Percentiles rank a stretch among this genome's conserved stretches.
Evolutionary conservation across 768 basidiomycete genomes (phyloP).

Genomic region (Naematelia encephala): DNA sequence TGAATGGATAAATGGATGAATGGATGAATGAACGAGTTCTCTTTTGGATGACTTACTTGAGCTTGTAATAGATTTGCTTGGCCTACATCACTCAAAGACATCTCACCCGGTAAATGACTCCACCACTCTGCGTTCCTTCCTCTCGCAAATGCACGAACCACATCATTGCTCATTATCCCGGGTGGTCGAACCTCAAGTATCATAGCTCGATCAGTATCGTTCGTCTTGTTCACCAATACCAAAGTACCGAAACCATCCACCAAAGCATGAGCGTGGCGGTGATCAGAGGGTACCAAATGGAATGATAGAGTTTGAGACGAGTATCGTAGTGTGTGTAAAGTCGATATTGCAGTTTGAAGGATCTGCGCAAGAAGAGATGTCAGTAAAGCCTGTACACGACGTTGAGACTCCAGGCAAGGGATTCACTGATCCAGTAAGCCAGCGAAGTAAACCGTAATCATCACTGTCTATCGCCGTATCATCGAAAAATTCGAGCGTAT

Average conservation of each 20-base stretch:
- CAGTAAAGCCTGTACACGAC: too few species aligned
- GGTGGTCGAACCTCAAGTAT: slow-evolving; percentile 45
- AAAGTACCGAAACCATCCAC: slow-evolving; percentile 49
- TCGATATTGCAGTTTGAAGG: slow-evolving; percentile 43
- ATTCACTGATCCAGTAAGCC: slow-evolving; percentile 46
- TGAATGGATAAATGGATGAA: too few species aligned
- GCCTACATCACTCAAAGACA: slow-evolving; percentile 39
- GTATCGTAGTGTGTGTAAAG: slow-evolving; percentile 46
- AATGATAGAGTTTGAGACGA: slow-evolving; percentile 41
- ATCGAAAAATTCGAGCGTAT: slow-evolving; percentile 46
- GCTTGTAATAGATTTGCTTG: slow-evolving; percentile 49
- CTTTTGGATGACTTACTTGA: slow-evolving; percentile 23
- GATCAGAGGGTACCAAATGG: slow-evolving; percentile 38
- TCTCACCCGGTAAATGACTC: slow-evolving; percentile 37
- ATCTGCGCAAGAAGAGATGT: slow-evolving; percentile 21
- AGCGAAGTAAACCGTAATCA: slow-evolving; percentile 45
- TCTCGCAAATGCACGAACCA: slow-evolving; percentile 41
- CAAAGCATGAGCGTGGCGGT: slow-evolving; percentile 17
- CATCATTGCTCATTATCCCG: slow-evolving; percentile 29
- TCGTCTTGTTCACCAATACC: slow-evolving; percentile 39
- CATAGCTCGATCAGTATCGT: slow-evolving; percentile 41
- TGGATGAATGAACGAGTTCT: too few species aligned
- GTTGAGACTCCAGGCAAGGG: background rate
- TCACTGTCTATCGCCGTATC: slow-evolving; percentile 32
- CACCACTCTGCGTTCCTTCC: slow-evolving; percentile 25